phyloP scores from a whole-genome alignment of 2,329 filamentous ascomycete species.

The Sclerotinia nivalis region DNA sequence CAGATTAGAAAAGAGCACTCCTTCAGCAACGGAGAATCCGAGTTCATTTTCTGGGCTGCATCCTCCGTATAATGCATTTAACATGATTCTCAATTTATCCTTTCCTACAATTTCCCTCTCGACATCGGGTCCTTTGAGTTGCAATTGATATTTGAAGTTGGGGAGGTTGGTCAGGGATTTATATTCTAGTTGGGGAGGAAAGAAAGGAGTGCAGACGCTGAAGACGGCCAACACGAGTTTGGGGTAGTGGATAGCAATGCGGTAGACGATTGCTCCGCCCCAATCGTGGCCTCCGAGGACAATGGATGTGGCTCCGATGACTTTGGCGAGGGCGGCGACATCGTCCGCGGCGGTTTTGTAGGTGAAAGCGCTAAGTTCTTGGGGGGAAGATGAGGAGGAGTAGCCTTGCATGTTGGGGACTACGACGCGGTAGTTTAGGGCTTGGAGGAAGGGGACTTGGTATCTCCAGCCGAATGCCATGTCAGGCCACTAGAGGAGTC shows the following conservation, averaged over 20 bases:
- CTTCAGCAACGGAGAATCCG: conserved; percentile 60
- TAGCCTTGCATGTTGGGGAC: conserved; percentile 87
- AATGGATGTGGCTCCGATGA: conserved; percentile 52
- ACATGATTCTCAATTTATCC: conserved; percentile 66
- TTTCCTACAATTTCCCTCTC: conserved; percentile 58
- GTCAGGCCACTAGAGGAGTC: conserved; percentile 63
- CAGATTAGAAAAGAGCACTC: conserved; percentile 65
- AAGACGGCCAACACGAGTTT: conserved; percentile 73
- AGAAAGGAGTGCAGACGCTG: conserved; percentile 77
- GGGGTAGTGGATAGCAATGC: conserved; percentile 72
- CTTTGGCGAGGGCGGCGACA: conserved; percentile 68
- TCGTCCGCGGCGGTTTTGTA: conserved; percentile 73
- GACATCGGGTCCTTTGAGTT: conserved; percentile 69
- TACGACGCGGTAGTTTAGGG: conserved; percentile 74
- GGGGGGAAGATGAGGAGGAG: conserved; percentile 70
- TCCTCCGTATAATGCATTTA: conserved; percentile 72
- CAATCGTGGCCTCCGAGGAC: conserved; percentile 88
- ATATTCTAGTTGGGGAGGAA: conserved; percentile 54
- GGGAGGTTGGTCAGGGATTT: conserved; percentile 56
- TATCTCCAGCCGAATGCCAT: conserved; percentile 82
- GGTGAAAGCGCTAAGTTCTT: conserved; percentile 62
- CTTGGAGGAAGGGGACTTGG: conserved; percentile 76
- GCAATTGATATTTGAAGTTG: conserved; percentile 82
- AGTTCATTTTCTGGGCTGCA: conserved; percentile 54
- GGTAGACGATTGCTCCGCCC: conserved; percentile 78